phyloP scores from a whole-genome alignment of 2,329 filamentous ascomycete genomes.

The Ophiocordyceps sinensis region DNA sequence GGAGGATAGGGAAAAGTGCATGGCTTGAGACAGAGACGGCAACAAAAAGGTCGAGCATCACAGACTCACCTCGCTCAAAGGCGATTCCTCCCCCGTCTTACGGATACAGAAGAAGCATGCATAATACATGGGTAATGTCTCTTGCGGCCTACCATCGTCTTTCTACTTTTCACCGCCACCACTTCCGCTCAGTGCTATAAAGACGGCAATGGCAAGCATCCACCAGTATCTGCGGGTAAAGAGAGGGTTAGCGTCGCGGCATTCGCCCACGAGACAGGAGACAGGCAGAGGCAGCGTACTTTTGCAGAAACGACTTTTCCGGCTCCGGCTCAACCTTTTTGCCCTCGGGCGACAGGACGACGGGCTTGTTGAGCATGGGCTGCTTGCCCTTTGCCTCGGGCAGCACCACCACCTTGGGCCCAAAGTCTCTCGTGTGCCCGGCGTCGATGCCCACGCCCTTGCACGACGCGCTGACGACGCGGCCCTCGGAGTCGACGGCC shows the following conservation, averaged over 20 bases:
- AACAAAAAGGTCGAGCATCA: no score
- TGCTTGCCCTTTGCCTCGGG: slow-evolving; percentile 33
- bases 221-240: slow-evolving; percentile 46
- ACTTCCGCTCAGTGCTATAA: slow-evolving; percentile 38
- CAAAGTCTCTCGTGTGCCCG: slow-evolving; percentile 50
- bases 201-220: slow-evolving; percentile 37
- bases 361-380: slow-evolving; percentile 47
- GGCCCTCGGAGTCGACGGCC: slow-evolving; percentile 29
- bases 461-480: slow-evolving; percentile 33
- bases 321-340: slow-evolving; percentile 37
- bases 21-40: no score
- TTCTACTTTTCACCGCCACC: slow-evolving; percentile 40
- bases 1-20: no score
- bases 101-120: no score
- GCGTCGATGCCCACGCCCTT: slow-evolving; percentile 48
- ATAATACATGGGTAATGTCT: background rate
- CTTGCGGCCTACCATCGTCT: background rate
- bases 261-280: background rate
- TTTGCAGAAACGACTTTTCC: slow-evolving; percentile 53
- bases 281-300: slow-evolving; percentile 35
- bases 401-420: slow-evolving; percentile 40
- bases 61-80: no score
- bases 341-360: slow-evolving; percentile 46
- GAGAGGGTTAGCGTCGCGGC: slow-evolving; percentile 17
- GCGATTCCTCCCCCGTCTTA: no score